A percentile compares a stretch with the other conserved stretches of the same genome.
These are phyloP conservation scores for Mollisiaceae sp. DNA, from an alignment of 2,329 filamentous ascomycete species.

Conservation along the genomic window DNA sequence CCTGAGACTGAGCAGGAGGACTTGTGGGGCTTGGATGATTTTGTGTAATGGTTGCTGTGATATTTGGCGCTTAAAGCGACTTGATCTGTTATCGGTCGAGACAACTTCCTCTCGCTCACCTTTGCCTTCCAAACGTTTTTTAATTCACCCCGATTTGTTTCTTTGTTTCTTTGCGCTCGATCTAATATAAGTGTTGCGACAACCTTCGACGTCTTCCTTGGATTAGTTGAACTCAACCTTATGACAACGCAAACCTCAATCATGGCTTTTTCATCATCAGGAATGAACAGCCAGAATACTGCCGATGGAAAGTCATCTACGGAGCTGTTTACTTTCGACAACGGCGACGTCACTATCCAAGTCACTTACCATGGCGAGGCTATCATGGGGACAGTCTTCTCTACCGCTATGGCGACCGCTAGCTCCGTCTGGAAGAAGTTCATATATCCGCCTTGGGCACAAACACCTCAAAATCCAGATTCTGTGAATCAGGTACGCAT, in stretches of 20 bases:
- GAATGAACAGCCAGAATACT: not conserved
- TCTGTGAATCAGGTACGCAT: not conserved
- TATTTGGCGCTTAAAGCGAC: too few species aligned
- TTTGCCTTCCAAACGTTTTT: too few species aligned
- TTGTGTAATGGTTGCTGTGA: conserved; percentile 3
- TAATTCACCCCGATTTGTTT: too few species aligned
- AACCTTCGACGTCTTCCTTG: too few species aligned
- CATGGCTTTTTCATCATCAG: not conserved
- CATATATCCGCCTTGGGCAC: not conserved
- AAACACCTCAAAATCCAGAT: not conserved
- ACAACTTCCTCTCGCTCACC: too few species aligned
- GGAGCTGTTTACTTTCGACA: conserved; percentile 4
- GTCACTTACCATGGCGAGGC: not conserved
- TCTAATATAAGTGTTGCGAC: too few species aligned
- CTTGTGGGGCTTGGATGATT: conserved; percentile 17
- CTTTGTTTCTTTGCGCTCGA: too few species aligned
- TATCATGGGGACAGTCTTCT: conserved; percentile 2
- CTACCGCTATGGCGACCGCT: not conserved
- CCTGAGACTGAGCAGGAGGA: conserved; percentile 21
- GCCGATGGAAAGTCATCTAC: not conserved
- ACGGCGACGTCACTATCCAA: not conserved
- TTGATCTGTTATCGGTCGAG: too few species aligned
- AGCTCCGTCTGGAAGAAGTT: conserved; percentile 9
- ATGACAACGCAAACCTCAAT: not conserved
- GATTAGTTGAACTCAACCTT: too few species aligned